Evolutionary conservation across 345 rosid genomes (phyloP), one percentile per base, ranked within the genome.

Genomic region (Excoecaria cochinchinensis): DNA sequence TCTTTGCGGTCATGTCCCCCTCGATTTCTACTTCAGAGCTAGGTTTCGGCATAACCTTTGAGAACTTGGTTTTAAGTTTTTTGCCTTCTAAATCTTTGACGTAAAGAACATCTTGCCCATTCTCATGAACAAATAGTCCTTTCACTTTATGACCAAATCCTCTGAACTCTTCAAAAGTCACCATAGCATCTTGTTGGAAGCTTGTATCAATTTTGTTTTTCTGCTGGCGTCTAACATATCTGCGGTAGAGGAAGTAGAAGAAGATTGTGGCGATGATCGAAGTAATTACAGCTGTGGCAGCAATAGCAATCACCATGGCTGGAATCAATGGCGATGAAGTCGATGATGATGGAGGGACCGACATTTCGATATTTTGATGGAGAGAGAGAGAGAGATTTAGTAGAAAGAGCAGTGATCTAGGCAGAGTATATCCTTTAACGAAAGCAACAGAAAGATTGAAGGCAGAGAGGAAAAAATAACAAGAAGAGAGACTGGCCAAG

Each of bases 31-130:
- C 83, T 76, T 73, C 86, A 62, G 48, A 82, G 74, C 88, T 79
- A 8, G 85, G 85, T 80, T 90, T 88, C 64, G 74, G 53, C 77
- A 78, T 13, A 21, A 85, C 70, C 81, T 77, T 85, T 0, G 86
- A 76, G 71, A 82, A 86, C 31, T 58, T 58, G 19, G 72, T 63
- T 67, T 39, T 78, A n/a, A 65, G 77, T 57, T 51, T 63, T 17
- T 75, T 78, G 62, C 74, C 81, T 59, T 85, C 87, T 8, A 79
- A 64, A 58, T 80, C 84, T 75, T 91, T 88, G 80, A 85, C 68
- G 66, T 87, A 91, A 70, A 89, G 69, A 13, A 88, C 89, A 70
- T 91, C 90, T 57, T 40, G 53, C 3, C 97, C 92, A 8, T 81
- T 77, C 74, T 86, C 90, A 9, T 84, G 83, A 9, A 83, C 80